Evolutionary conservation across 1,284 basidiomycete species (phyloP), one percentile per base, ranked within the genome.

Genomic region (Ustanciosporium gigantosporum): DNA sequence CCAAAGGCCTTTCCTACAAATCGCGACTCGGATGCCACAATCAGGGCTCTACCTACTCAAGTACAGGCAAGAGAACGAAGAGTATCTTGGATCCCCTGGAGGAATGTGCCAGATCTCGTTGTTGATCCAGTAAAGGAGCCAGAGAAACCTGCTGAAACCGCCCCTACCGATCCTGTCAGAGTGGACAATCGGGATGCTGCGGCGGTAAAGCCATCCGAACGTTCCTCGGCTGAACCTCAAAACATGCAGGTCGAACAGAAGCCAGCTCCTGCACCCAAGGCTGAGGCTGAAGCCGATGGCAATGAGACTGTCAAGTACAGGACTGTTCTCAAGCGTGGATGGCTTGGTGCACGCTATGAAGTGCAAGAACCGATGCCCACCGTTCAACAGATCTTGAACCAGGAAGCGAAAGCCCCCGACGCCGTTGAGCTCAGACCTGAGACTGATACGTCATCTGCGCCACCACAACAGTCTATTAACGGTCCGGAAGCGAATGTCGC

Each of bases 291-390:
- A 0, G 19, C 40, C 19, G 15, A 20, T 19, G 20, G 17, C 8
- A 35, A 11, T 8, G 22, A 36, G 17, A 53, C 60, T 1, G 32
- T 62, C 24, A 64, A 46, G 2, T 53, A 58, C 46, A 31, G 50
- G 14, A 64, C 56, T 2, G 49, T 65, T 0, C 35, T 46, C 29
- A 65, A 65, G 32, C 55, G 61, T n/a, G 61, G 61, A 24, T 65
- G 61, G 61, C 49, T 65, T 41, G 61, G 61, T 8, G 46, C 43
- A 4, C 40, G 50, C 0, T 65, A 65, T 31, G 56, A 65, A 34
- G 61, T 65, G 20, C 46, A 65, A 17, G 61, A 59, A 22, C 55
- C 46, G 3, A 25, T 59, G 0, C 21, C 36, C 3, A 36, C 17
- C 24, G 22, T 46, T 31, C 42, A 32, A 4, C 36, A 44, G 15